Percentiles rank a stretch among this genome's conserved stretches.
Evolutionary conservation across 1,284 basidiomycete genomes (phyloP).

Genomic region (Cutaneotrichosporon sp.): DNA sequence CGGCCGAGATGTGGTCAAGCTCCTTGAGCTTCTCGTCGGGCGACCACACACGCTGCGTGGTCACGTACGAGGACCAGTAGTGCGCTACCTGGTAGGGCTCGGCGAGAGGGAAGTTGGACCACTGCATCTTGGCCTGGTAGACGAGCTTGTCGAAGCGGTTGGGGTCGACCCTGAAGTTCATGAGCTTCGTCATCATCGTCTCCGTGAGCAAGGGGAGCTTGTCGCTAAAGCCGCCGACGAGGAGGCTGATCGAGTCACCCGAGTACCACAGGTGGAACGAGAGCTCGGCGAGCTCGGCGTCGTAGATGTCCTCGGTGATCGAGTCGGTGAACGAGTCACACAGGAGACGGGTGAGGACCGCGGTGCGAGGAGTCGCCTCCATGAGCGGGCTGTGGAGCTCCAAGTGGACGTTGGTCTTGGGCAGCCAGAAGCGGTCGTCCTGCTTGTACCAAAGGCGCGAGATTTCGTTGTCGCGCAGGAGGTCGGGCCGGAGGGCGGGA

Average conservation of each 20-base stretch:
- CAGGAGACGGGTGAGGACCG: slow-evolving; percentile 61
- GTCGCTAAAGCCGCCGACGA: slow-evolving; percentile 88
- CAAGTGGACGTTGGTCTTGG: slow-evolving; percentile 65
- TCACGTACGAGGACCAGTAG: slow-evolving; percentile 72
- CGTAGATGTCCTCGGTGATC: slow-evolving; percentile 87
- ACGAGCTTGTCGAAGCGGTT: slow-evolving; percentile 79
- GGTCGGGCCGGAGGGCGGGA: slow-evolving; percentile 71
- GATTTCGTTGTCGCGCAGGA: slow-evolving; percentile 70
- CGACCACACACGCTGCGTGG: slow-evolving; percentile 75
- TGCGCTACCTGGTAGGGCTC: slow-evolving; percentile 81
- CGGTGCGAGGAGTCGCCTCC: slow-evolving; percentile 49
- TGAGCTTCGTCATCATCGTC: slow-evolving; percentile 73
- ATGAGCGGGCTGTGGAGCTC: slow-evolving; percentile 50
- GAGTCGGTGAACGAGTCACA: slow-evolving; percentile 85
- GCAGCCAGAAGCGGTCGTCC: slow-evolving; percentile 93
- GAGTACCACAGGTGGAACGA: slow-evolving; percentile 71
- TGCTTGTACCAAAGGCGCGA: slow-evolving; percentile 92
- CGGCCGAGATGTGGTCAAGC: slow-evolving; percentile 66
- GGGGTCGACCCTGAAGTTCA: slow-evolving; percentile 66
- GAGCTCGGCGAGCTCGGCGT: slow-evolving; percentile 89
- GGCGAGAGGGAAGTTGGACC: slow-evolving; percentile 83
- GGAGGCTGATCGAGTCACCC: slow-evolving; percentile 69
- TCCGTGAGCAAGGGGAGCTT: slow-evolving; percentile 79
- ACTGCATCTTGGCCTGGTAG: slow-evolving; percentile 68
- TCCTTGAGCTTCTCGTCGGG: slow-evolving; percentile 77